Conservation (phyloP, 2,329 filamentous ascomycete species). For the Trichoderma lentiforme region DNA sequence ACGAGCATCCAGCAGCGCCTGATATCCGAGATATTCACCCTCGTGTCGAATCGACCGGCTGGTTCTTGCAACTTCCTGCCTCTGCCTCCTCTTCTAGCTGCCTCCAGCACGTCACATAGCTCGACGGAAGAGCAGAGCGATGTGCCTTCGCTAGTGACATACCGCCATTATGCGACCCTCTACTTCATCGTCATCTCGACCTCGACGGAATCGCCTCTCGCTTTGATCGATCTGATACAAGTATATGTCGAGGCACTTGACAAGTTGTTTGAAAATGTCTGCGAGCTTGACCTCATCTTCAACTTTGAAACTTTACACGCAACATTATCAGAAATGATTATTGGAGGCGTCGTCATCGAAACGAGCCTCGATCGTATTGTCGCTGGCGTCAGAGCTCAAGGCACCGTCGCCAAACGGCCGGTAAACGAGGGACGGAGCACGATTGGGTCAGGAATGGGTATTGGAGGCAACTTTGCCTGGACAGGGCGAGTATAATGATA, state of each 20-base stretch:
- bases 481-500: constrained; percentile 32
- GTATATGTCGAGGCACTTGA: constrained; percentile 97
- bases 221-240: constrained; percentile 93
- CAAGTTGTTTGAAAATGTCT: constrained; percentile 95
- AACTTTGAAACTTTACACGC: constrained; percentile 97
- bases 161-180: constrained; percentile 95
- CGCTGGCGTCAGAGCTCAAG: constrained; percentile 74
- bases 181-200: constrained; percentile 99
- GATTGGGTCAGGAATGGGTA: constrained; percentile 50
- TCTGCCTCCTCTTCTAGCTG: constrained; percentile 62
- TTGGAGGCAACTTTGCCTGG: constrained; percentile 60
- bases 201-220: constrained; percentile 90
- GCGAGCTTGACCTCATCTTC: constrained; percentile 97
- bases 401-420: constrained; percentile 72
- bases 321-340: constrained; percentile 87
- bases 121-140: constrained; percentile 74
- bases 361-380: constrained; percentile 87
- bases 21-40: constrained; percentile 94
- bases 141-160: constrained; percentile 91
- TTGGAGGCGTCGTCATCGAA: constrained; percentile 91
- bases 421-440: constrained; percentile 63
- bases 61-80: constrained; percentile 97
- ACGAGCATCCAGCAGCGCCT: constrained; percentile 95
- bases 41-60: constrained; percentile 86
- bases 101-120: constrained; percentile 60